phyloP scores from a whole-genome alignment of 106 monocot species.

The Alisma plantagoaquatica region DNA sequence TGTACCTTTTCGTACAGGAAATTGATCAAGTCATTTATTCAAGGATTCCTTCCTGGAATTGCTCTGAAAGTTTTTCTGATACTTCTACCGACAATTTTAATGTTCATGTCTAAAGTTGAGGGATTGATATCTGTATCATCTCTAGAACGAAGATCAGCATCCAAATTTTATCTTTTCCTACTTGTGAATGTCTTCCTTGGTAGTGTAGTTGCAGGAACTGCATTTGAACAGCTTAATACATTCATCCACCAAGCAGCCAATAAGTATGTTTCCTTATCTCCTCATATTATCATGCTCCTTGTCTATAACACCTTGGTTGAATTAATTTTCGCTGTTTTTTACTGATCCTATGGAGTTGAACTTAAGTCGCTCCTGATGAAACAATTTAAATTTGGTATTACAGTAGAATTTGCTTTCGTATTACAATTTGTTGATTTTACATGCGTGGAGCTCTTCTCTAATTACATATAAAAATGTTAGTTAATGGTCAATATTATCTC shows the following conservation, averaged over 20 bases:
- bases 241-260: slow-evolving; percentile 66
- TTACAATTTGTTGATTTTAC: too few relatives aligned
- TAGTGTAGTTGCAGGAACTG: slow-evolving; percentile 70
- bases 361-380: too few relatives aligned
- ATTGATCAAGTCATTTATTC: slow-evolving; percentile 76
- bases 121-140: slow-evolving; percentile 49
- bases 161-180: slow-evolving; percentile 75
- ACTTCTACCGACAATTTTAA: slow-evolving; percentile 76
- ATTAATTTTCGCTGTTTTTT: too few relatives aligned
- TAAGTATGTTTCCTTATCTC: slow-evolving; percentile 35
- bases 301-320: too few relatives aligned
- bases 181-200: slow-evolving; percentile 89
- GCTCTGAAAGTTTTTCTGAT: slow-evolving; percentile 90
- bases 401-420: too few relatives aligned
- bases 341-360: too few relatives aligned
- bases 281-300: too few relatives aligned
- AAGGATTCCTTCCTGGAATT: slow-evolving; percentile 95
- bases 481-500: too few relatives aligned
- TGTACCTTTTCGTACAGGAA: slow-evolving; percentile 16
- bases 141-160: slow-evolving; percentile 76
- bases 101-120: slow-evolving; percentile 93
- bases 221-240: slow-evolving; percentile 64
- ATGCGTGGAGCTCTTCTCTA: too few relatives aligned
- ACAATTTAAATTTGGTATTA: too few relatives aligned
- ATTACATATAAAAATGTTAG: too few relatives aligned